Percentiles rank a stretch among this genome's conserved stretches.
Evolutionary conservation across 1,284 basidiomycete species (phyloP).

Genomic region (Cryptococcus deneoformans): DNA sequence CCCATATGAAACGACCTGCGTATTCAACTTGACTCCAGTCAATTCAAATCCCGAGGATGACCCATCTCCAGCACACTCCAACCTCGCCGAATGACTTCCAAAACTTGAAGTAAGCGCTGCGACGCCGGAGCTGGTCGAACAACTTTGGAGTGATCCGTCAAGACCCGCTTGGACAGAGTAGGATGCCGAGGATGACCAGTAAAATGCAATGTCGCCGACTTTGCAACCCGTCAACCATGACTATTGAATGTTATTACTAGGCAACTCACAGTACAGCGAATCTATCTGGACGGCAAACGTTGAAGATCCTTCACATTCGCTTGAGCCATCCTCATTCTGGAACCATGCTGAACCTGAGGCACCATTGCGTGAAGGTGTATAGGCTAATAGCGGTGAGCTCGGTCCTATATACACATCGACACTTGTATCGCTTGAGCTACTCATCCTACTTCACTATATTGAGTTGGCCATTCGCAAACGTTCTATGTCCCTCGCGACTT

Average conservation of each 20-base stretch:
- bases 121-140: conserved; percentile 2
- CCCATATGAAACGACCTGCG: conserved; percentile 16
- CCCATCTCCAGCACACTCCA: conserved; percentile 14
- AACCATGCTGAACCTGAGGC: conserved; percentile 14
- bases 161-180: conserved; percentile 15
- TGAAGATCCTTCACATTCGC: conserved; percentile 10
- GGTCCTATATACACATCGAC: conserved; percentile 20
- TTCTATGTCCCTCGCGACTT: no score
- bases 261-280: conserved; percentile 18
- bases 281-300: conserved; percentile 18
- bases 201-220: conserved; percentile 18
- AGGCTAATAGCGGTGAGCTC: conserved; percentile 22
- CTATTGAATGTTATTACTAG: neutral
- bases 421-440: neutral
- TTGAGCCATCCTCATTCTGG: conserved; percentile 7
- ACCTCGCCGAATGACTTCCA: conserved; percentile 16
- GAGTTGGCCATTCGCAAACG: no score
- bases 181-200: conserved; percentile 3
- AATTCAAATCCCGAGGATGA: conserved; percentile 13
- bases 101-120: conserved; percentile 10
- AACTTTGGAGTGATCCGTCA: conserved; percentile 18
- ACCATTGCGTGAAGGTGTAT: conserved; percentile 13
- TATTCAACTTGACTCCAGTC: conserved; percentile 13
- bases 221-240: neutral
- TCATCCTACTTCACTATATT: no score